Percentiles rank a stretch among this genome's conserved stretches.
Conservation (phyloP, 495 filamentous ascomycete species). For the Peziza echinospora region DNA sequence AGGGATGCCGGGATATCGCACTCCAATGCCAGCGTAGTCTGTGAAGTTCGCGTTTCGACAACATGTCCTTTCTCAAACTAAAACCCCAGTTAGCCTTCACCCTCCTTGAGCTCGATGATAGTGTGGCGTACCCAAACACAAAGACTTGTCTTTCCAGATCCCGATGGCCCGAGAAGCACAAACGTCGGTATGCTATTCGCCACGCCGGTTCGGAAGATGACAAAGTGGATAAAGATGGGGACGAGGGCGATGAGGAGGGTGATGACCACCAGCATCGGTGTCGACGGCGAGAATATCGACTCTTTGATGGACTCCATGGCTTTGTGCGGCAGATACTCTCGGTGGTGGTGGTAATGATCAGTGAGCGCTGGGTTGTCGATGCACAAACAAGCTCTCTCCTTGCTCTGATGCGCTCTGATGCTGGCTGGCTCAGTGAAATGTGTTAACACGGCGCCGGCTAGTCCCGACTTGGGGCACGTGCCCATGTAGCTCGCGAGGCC, state of each 20-base stretch:
- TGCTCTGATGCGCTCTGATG: no score
- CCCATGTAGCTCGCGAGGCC: no score
- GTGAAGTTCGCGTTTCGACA: constrained; percentile 60
- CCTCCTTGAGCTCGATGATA: constrained; percentile 1
- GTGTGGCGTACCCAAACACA: constrained; percentile 44
- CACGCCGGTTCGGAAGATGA: constrained; percentile 44
- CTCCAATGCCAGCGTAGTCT: constrained; percentile 48
- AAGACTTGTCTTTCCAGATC: constrained; percentile 72
- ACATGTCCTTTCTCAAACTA: constrained; percentile 26
- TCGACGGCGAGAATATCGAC: constrained; percentile 27
- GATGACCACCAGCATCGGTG: constrained; percentile 38
- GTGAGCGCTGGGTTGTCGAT: no score
- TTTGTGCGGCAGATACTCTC: no score
- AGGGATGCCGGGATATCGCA: constrained; percentile 46
- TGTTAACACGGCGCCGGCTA: no score
- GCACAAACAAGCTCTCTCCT: no score
- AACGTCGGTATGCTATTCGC: constrained; percentile 56
- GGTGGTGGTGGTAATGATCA: no score
- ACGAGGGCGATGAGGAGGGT: constrained; percentile 45
- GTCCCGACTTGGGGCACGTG: no score
- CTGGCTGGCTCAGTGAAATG: no score
- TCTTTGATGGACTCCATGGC: no score
- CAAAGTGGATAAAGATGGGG: constrained; percentile 55
- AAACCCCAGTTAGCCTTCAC: constrained; percentile 2
- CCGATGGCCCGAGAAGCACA: constrained; percentile 64